Evolutionary conservation across 352 stramenopile genomes (phyloP).

Genomic region (Thalassiosira hispida): DNA sequence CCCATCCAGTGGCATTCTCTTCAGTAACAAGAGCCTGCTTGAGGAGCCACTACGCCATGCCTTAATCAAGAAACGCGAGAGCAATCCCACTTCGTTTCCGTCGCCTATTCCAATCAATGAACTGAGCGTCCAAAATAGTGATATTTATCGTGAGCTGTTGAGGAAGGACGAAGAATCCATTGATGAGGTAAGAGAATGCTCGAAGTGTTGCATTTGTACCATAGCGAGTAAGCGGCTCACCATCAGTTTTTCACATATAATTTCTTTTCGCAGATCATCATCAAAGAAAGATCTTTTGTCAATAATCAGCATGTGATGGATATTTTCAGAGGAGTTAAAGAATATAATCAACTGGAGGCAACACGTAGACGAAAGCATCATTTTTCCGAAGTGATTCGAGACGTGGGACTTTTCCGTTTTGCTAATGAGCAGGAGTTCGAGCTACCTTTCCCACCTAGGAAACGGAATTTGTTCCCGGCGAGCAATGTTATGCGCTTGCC

Average conservation of each 20-base stretch:
- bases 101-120: slow-evolving; percentile 44
- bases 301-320: slow-evolving; percentile 14
- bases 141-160: slow-evolving; percentile 23
- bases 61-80: slow-evolving; percentile 36
- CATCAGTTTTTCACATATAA: too few relatives aligned
- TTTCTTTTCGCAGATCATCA: slow-evolving; percentile 16
- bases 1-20: slow-evolving; percentile 3
- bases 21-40: slow-evolving; percentile 23
- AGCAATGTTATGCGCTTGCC: too few relatives aligned
- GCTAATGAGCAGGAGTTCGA: slow-evolving; percentile 3
- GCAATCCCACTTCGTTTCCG: slow-evolving; percentile 9
- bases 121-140: slow-evolving; percentile 14
- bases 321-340: slow-evolving; percentile 24
- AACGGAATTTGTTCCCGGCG: slow-evolving; percentile 41
- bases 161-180: slow-evolving; percentile 13
- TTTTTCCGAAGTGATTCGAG: slow-evolving; percentile 41
- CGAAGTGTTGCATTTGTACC: not conserved
- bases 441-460: slow-evolving; percentile 32
- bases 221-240: not conserved
- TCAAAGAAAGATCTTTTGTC: slow-evolving; percentile 26
- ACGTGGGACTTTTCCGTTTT: slow-evolving; percentile 36
- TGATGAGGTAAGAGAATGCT: slow-evolving; percentile 32
- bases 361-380: slow-evolving; percentile 16
- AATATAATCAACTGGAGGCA: slow-evolving; percentile 11
- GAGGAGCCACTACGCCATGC: slow-evolving; percentile 45